Evolutionary conservation across 305 asterid species (phyloP).

Genomic region (Solanum hybrid): DNA sequence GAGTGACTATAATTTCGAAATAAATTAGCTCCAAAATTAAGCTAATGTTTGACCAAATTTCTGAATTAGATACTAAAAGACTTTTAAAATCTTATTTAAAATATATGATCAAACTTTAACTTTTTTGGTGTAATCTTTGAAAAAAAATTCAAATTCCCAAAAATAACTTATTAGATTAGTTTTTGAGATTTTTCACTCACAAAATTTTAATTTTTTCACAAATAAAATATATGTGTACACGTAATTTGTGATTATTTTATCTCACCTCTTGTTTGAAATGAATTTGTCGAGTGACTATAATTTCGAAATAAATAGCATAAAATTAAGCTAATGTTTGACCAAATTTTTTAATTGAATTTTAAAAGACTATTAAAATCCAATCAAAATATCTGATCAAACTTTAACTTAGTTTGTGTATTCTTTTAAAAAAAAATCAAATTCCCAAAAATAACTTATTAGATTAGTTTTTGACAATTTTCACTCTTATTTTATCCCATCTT

Average conservation of each 20-base stretch:
- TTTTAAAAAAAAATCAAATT: neutral
- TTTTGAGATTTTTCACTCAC: neutral
- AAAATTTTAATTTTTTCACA: too few relatives aligned
- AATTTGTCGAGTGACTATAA: too few relatives aligned
- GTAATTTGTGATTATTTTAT: neutral
- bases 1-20: neutral
- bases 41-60: neutral
- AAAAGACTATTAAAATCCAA: too few relatives aligned
- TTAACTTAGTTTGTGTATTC: too few relatives aligned
- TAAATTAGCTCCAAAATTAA: neutral
- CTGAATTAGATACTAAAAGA: neutral
- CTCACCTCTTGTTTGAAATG: fast-evolving
- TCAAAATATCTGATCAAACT: neutral
- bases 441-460: neutral
- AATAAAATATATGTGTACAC: neutral
- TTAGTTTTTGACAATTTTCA: neutral
- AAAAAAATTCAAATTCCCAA: neutral
- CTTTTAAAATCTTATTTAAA: too few relatives aligned
- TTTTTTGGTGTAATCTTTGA: neutral
- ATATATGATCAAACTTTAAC: neutral
- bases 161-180: neutral
- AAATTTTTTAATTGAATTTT: too few relatives aligned
- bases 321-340: neutral
- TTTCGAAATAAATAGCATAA: neutral
- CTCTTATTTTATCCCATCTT: neutral